Base-by-base conservation (phyloP, 2,329 filamentous ascomycete species). In the Colletotrichum noveboracense region DNA sequence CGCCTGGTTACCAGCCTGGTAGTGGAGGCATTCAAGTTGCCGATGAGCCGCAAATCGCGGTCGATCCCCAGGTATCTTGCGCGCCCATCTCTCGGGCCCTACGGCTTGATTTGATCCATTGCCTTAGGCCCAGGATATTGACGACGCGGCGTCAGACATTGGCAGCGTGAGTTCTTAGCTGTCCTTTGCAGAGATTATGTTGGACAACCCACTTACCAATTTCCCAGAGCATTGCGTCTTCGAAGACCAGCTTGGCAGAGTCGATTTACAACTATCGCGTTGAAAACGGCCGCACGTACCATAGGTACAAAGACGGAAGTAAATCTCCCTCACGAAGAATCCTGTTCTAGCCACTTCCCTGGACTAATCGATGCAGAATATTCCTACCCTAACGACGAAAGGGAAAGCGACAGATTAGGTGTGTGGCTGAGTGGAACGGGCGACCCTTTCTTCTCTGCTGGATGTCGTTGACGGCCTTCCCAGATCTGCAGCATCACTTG, bases 141-240 rank as follows among this genome's bases (percentile, higher is more conserved):
- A n/a, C 8, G 38, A 43, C 0, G 38, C 38, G 16, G 18, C 38
- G 9, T 43, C 38, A 2, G 9, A 43, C 3, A 43, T 43, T 43
- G 18, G 38, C 1, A 43, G 38, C 18, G 38, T 43, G 38, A 43
- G 38, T n/a, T 0, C 3, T 43, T 2, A n/a, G 18, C 1, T 43
- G 38, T n/a, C 16, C 5, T n/a, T 3, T 43, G 5, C 1, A 43
- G 0, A n/a, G 5, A 2, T n/a, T 43, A 1, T 43, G 38, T n/a
- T 43, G 38, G 2, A 43, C 9, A 43, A 10, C 9, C 38, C 1
- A n/a, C n/a, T n/a, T n/a, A n/a, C n/a, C n/a, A n/a, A n/a, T n/a
- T n/a, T n/a, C n/a, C n/a, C n/a, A 28, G 24, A 60, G 56, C 26
- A 6, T 60, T 28, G 56, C 24, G 9, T 60, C 56, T 14, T 30